A percentile compares a stretch with the other conserved stretches of the same genome.
Conservation (phyloP, 345 rosid species). For the Zanthoxylum bungeanum region DNA sequence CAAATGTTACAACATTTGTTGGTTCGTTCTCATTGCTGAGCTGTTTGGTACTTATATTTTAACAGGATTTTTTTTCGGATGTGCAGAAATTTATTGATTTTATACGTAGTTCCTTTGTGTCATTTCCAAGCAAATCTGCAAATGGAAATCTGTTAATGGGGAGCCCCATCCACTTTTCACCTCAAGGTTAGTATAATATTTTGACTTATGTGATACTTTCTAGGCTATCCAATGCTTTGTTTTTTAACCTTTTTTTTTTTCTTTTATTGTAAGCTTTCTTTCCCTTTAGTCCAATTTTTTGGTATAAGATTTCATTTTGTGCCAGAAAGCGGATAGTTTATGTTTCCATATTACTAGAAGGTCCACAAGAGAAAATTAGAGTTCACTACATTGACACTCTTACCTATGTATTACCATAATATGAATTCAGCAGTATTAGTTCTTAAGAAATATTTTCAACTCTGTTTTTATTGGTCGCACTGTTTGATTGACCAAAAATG, state of each 20-base stretch:
- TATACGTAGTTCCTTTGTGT: conserved; percentile 56
- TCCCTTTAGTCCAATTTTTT: not conserved
- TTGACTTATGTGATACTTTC: not conserved
- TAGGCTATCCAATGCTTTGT: not conserved
- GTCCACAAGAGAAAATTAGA: not conserved
- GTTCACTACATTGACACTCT: not conserved
- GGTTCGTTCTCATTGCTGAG: not conserved
- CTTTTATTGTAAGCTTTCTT: not conserved
- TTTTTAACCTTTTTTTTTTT: not conserved
- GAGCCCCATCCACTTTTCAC: conserved; percentile 28
- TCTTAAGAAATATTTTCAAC: not conserved
- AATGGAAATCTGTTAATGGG: conserved; percentile 27
- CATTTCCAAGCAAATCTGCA: conserved; percentile 31
- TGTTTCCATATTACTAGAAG: not conserved
- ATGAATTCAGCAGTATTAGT: not conserved
- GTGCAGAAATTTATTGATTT: conserved; percentile 82
- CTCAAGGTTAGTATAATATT: conserved; percentile 34
- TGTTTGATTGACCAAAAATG: not conserved
- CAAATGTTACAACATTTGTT: not conserved
- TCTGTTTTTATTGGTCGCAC: not conserved
- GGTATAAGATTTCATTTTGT: not conserved
- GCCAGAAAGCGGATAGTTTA: not conserved
- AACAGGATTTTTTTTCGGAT: not conserved
- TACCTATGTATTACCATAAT: not conserved
- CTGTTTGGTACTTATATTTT: conserved; percentile 4